A percentile compares a stretch with the other conserved stretches of the same genome.
These are phyloP conservation scores for Carpinus viminea DNA, from an alignment of 306 rosid genomes.

Conservation along the genomic window DNA sequence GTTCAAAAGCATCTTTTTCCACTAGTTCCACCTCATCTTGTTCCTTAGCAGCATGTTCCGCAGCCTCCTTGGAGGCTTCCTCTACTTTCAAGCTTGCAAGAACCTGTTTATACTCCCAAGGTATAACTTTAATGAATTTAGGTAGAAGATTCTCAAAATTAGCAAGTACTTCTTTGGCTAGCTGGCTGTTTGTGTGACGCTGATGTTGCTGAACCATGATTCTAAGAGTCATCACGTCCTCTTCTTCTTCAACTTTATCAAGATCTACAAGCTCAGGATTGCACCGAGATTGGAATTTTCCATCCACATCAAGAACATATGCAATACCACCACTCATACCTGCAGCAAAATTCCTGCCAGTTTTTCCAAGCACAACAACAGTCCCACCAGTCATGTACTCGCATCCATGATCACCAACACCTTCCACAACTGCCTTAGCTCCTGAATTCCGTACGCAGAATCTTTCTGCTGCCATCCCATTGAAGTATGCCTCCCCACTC, in stretches of 20 bases:
- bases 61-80: slow-evolving; percentile 48
- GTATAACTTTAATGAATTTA: slow-evolving; percentile 84
- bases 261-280: slow-evolving; percentile 93
- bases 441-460: slow-evolving; percentile 98
- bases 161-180: slow-evolving; percentile 78
- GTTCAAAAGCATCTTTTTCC: slow-evolving; percentile 88
- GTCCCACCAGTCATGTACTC: slow-evolving; percentile 99
- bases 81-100: slow-evolving; percentile 67
- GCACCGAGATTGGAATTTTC: slow-evolving; percentile 70
- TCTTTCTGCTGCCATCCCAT: slow-evolving; percentile 99
- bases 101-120: slow-evolving; percentile 82
- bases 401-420: slow-evolving; percentile 99
- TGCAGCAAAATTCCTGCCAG: slow-evolving; percentile 98
- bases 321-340: slow-evolving; percentile 99
- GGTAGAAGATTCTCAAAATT: slow-evolving; percentile 76
- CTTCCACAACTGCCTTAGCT: slow-evolving; percentile 95
- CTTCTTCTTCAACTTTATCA: slow-evolving; percentile 83
- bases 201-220: slow-evolving; percentile 98
- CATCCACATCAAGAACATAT: slow-evolving; percentile 76
- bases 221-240: slow-evolving; percentile 65
- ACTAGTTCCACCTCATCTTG: slow-evolving; percentile 51
- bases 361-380: slow-evolving; percentile 89
- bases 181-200: slow-evolving; percentile 83
- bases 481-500: slow-evolving; percentile 90
- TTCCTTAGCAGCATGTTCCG: slow-evolving; percentile 38